These are phyloP conservation scores for Amanita thiersii DNA, from an alignment of 768 basidiomycete species.

Conservation along the genomic window DNA sequence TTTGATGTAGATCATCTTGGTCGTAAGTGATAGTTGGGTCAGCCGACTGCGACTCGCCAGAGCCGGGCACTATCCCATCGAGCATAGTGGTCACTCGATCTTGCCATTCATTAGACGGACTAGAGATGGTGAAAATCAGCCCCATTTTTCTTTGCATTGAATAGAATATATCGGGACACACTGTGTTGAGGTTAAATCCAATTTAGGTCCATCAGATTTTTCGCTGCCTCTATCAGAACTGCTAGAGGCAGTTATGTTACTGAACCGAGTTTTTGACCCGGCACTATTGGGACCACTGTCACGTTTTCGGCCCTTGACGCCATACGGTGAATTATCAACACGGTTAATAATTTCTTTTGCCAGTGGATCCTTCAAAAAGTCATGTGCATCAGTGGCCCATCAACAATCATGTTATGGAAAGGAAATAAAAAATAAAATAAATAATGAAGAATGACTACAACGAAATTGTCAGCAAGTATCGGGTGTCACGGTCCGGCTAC, in stretches of 20 bases:
- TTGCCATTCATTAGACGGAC: constrained; percentile 83
- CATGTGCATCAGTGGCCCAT: constrained; percentile 5
- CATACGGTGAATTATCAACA: constrained; percentile 77
- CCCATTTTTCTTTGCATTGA: neutral
- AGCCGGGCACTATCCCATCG: constrained; percentile 15
- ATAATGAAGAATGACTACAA: no score
- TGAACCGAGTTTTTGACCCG: constrained; percentile 11
- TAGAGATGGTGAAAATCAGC: constrained; percentile 18
- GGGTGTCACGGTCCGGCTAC: no score
- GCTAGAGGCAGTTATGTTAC: constrained; percentile 9
- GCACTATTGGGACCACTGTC: constrained; percentile 18
- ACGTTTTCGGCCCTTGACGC: constrained; percentile 58
- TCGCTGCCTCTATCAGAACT: constrained; percentile 6
- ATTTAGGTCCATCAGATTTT: constrained; percentile 15
- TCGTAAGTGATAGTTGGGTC: constrained; percentile 5
- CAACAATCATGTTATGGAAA: constrained; percentile 3
- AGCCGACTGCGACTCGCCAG: constrained; percentile 5
- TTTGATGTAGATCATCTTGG: neutral
- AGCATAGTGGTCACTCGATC: constrained; percentile 48
- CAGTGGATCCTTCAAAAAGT: constrained; percentile 51
- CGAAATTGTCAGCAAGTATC: no score
- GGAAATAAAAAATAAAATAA: neutral
- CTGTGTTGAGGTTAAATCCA: constrained; percentile 56
- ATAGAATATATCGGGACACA: constrained; percentile 23
- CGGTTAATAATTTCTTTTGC: constrained; percentile 75